Evolutionary conservation across 2,329 filamentous ascomycete species (phyloP).

Genomic region (Epichloe coenophiala): DNA sequence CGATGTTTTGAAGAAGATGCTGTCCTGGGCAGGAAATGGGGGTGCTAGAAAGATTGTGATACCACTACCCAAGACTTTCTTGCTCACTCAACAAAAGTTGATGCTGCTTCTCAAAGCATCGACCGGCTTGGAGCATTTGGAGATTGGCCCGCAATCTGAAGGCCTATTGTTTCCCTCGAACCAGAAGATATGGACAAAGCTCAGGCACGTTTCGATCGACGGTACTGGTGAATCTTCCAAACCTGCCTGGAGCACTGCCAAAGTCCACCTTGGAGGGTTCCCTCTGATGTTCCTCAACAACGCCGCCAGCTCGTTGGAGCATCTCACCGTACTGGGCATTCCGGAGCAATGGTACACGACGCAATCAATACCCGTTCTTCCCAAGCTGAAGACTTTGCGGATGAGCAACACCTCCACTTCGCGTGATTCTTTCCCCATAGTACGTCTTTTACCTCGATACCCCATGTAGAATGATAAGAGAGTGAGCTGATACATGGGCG

Average conservation of each 20-base stretch:
- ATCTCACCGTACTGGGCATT: conserved; percentile 11
- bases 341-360: conserved; percentile 9
- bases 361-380: conserved; percentile 10
- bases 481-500: background rate
- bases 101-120: conserved; percentile 14
- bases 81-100: conserved; percentile 18
- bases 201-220: conserved; percentile 6
- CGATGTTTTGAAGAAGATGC: conserved; percentile 15
- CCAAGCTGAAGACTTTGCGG: conserved; percentile 17
- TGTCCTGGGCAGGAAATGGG: conserved; percentile 19
- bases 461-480: background rate
- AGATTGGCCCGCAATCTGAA: conserved; percentile 9
- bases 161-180: conserved; percentile 2
- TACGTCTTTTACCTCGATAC: background rate
- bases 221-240: conserved; percentile 4
- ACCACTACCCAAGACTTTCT: conserved; percentile 12
- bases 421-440: conserved; percentile 1
- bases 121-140: conserved; percentile 15
- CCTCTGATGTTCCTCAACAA: conserved; percentile 8
- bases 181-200: conserved; percentile 4
- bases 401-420: conserved; percentile 11
- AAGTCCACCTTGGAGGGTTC: conserved; percentile 2
- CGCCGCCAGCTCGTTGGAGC: conserved; percentile 9
- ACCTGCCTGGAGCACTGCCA: conserved; percentile 4
- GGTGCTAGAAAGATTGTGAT: conserved; percentile 16